Evolutionary conservation across 2,329 filamentous ascomycete genomes (phyloP).

Genomic region (Aspergillus ruber): DNA sequence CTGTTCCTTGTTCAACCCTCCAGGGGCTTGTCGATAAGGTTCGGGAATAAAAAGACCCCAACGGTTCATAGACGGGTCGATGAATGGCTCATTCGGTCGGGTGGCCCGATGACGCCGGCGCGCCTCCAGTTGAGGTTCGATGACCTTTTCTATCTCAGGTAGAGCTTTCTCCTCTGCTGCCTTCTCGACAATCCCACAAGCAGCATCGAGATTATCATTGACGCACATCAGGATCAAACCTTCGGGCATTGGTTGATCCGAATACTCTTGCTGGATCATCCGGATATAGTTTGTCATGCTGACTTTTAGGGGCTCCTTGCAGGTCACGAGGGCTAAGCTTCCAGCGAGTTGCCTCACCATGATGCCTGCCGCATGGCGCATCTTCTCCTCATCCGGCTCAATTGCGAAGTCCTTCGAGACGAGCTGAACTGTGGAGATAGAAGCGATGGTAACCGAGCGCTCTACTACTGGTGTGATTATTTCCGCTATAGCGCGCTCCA

Average conservation of each 20-base stretch:
- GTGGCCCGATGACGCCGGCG: conserved; percentile 69
- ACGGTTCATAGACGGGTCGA: conserved; percentile 72
- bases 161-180: conserved; percentile 90
- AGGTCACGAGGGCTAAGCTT: conserved; percentile 92
- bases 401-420: conserved; percentile 95
- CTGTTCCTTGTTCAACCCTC: conserved; percentile 82
- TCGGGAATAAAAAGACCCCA: conserved; percentile 94
- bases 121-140: conserved; percentile 71
- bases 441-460: conserved; percentile 93
- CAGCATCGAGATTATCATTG: conserved; percentile 91
- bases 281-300: conserved; percentile 98
- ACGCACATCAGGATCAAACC: conserved; percentile 98
- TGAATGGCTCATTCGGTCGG: conserved; percentile 75
- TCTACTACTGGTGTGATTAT: conserved; percentile 98
- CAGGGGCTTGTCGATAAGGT: conserved; percentile 79
- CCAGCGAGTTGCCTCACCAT: conserved; percentile 95
- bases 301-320: conserved; percentile 90
- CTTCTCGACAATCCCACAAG: conserved; percentile 90
- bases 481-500: conserved; percentile 84
- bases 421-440: conserved; percentile 91
- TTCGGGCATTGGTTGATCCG: conserved; percentile 73
- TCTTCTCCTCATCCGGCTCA: conserved; percentile 79
- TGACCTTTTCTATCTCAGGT: conserved; percentile 89
- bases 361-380: conserved; percentile 79
- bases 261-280: conserved; percentile 62